These are phyloP conservation scores for Aspergillus olivimuriae DNA, from an alignment of 495 filamentous ascomycete species.

Conservation along the genomic window DNA sequence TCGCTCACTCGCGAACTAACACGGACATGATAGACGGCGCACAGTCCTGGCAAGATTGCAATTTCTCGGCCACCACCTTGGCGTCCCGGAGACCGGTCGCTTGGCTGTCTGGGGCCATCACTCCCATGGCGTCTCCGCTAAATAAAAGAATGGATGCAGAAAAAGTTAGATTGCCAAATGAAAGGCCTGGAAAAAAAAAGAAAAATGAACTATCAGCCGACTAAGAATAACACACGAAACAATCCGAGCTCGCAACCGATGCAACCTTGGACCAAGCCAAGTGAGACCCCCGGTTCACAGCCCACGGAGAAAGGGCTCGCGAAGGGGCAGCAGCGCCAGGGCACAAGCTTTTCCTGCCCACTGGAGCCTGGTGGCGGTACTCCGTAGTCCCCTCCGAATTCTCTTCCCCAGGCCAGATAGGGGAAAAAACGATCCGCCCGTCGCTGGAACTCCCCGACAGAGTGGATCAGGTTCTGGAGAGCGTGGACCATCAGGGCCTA, in stretches of 20 bases:
- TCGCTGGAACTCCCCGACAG: not conserved
- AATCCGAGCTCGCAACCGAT: too few species aligned
- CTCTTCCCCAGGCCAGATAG: not conserved
- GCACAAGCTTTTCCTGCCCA: conserved; percentile 1
- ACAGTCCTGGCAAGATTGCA: too few species aligned
- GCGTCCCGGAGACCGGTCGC: too few species aligned
- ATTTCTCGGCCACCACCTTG: too few species aligned
- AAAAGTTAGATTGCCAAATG: too few species aligned
- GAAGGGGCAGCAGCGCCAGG: not conserved
- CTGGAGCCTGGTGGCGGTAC: not conserved
- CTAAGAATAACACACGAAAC: too few species aligned
- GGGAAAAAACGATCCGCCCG: not conserved
- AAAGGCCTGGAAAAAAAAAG: conserved; percentile 1
- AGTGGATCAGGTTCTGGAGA: not conserved
- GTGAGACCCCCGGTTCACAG: conserved; percentile 1
- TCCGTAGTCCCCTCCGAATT: not conserved
- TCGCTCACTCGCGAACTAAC: too few species aligned
- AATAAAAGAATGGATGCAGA: too few species aligned
- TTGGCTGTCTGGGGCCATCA: too few species aligned
- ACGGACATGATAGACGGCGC: too few species aligned
- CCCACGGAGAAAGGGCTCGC: not conserved
- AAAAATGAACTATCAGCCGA: too few species aligned
- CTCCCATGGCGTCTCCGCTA: too few species aligned
- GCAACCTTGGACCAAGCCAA: conserved; percentile 5
- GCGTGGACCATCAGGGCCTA: not conserved